phyloP scores from a whole-genome alignment of 1,139 yeast species.

The Scheffersomyces lignicola region DNA sequence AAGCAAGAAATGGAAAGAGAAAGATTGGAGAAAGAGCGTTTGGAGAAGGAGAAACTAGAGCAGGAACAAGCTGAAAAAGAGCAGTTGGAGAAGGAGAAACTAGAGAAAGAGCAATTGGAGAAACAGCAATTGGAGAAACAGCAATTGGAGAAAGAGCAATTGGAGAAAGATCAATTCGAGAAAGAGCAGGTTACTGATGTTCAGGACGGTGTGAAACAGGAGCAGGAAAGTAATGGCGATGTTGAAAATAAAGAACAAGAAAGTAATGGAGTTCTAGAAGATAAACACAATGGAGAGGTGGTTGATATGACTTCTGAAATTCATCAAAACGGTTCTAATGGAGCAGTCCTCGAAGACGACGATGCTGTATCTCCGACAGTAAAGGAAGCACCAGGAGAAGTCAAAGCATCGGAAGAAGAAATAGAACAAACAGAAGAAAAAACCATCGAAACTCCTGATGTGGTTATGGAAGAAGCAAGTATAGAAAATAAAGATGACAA shows the following conservation, averaged over 20 bases:
- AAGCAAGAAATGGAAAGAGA: slow-evolving; percentile 23
- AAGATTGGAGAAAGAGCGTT: slow-evolving; percentile 13
- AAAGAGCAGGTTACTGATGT: not conserved
- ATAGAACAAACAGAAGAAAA: slow-evolving; percentile 6
- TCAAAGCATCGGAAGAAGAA: not conserved
- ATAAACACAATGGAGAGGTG: not conserved
- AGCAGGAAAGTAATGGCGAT: slow-evolving; percentile 7
- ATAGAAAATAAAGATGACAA: slow-evolving; percentile 3
- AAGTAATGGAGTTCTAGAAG: not conserved
- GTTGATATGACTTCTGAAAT: too few species aligned
- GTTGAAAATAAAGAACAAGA: slow-evolving; percentile 2
- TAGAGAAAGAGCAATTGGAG: slow-evolving; percentile 3
- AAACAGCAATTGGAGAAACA: not conserved
- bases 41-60: slow-evolving; percentile 6
- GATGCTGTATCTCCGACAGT: too few species aligned
- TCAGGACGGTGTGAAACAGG: not conserved
- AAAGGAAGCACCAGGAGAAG: too few species aligned
- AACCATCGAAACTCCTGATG: slow-evolving; percentile 8
- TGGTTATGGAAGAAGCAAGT: slow-evolving; percentile 2
- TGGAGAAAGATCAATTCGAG: too few species aligned
- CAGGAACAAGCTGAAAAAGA: slow-evolving; percentile 7
- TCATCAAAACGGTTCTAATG: too few species aligned
- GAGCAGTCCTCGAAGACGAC: too few species aligned
- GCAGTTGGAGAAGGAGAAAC: slow-evolving; percentile 5
- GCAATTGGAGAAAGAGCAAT: slow-evolving; percentile 4